These are phyloP conservation scores for Somion occarium DNA, from an alignment of 1,284 basidiomycete genomes.

Conservation along the genomic window DNA sequence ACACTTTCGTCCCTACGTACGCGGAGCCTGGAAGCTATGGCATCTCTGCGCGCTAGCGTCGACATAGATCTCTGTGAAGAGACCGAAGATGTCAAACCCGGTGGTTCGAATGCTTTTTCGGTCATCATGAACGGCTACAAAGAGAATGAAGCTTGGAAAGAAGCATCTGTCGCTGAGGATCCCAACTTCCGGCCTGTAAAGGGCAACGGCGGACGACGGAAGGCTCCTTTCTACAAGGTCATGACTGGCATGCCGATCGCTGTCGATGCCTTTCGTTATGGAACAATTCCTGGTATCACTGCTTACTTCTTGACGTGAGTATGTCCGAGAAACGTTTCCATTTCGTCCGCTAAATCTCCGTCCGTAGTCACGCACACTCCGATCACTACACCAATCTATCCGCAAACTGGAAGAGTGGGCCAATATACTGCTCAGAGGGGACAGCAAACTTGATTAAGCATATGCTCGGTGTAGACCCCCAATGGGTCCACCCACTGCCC, in stretches of 20 bases:
- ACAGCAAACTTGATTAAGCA: slow-evolving; percentile 90
- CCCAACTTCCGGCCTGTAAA: slow-evolving; percentile 43
- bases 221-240: slow-evolving; percentile 94
- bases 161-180: slow-evolving; percentile 56
- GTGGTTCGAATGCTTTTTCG: slow-evolving; percentile 53
- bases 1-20: not conserved
- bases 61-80: not conserved
- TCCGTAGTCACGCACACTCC: slow-evolving; percentile 82
- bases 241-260: slow-evolving; percentile 96
- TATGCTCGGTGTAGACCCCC: slow-evolving; percentile 82
- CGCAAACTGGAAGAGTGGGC: slow-evolving; percentile 83
- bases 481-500: slow-evolving; percentile 85
- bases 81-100: slow-evolving; percentile 4
- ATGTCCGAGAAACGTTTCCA: not conserved
- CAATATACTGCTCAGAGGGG: slow-evolving; percentile 91
- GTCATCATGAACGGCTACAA: slow-evolving; percentile 80
- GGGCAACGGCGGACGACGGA: slow-evolving; percentile 54
- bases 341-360: not conserved
- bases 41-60: not conserved
- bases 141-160: slow-evolving; percentile 82
- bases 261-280: slow-evolving; percentile 94
- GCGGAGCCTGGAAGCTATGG: not conserved
- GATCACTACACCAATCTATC: slow-evolving; percentile 93
- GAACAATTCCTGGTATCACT: slow-evolving; percentile 80
- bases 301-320: slow-evolving; percentile 86